Evolutionary conservation across 805 yeast species (phyloP).

Genomic region (Sugiyamaella marilandica): DNA sequence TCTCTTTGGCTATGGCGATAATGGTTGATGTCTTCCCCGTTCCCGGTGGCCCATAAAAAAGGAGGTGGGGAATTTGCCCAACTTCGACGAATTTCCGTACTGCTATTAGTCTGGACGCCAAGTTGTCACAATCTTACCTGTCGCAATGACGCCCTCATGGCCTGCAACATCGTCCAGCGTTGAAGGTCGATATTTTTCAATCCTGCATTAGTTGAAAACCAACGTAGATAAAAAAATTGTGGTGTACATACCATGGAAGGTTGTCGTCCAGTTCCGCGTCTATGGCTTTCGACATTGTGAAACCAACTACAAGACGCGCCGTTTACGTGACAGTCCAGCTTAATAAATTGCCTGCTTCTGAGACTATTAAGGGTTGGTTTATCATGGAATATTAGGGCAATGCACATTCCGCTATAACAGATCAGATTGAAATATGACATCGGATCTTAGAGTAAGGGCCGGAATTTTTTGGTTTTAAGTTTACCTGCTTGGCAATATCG

Average conservation of each 20-base stretch:
- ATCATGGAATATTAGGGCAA: too few species aligned
- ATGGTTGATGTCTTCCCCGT: slow-evolving; percentile 91
- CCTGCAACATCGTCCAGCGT: slow-evolving; percentile 86
- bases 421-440: too few species aligned
- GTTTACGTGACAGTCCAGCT: too few species aligned
- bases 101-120: background rate
- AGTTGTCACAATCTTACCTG: slow-evolving; percentile 34
- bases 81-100: slow-evolving; percentile 78
- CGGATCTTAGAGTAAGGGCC: too few species aligned
- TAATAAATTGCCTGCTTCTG: too few species aligned
- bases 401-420: too few species aligned
- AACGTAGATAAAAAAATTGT: too few species aligned
- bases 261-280: slow-evolving; percentile 30
- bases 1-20: slow-evolving; percentile 78
- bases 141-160: slow-evolving; percentile 77
- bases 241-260: slow-evolving; percentile 46
- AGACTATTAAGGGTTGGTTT: too few species aligned
- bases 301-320: background rate
- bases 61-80: slow-evolving; percentile 81
- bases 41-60: slow-evolving; percentile 95
- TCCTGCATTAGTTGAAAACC: slow-evolving; percentile 39
- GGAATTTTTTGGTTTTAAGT: too few species aligned
- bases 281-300: slow-evolving; percentile 10
- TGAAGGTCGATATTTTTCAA: slow-evolving; percentile 90
- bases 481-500: too few species aligned